Conservation (phyloP, 2,329 filamentous ascomycete genomes). For the Seiridium cupressi region DNA sequence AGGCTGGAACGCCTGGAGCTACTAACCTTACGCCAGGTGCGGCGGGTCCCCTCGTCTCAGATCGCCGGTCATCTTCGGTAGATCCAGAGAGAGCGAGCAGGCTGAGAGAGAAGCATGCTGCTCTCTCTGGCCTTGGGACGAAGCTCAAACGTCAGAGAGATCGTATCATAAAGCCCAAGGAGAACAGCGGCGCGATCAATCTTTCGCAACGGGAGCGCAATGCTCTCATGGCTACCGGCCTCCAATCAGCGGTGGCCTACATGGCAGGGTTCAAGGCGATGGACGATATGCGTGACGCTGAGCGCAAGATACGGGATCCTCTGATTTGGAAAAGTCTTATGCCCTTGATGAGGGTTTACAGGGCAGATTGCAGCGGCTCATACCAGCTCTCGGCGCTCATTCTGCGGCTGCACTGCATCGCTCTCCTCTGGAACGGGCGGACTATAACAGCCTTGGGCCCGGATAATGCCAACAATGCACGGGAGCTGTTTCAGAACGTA, state of each 20-base stretch:
- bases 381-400: slow-evolving; percentile 21
- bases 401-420: slow-evolving; percentile 27
- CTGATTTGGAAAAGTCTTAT: slow-evolving; percentile 22
- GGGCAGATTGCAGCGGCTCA: slow-evolving; percentile 21
- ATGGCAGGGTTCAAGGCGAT: slow-evolving; percentile 52
- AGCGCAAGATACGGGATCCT: slow-evolving; percentile 40
- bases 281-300: slow-evolving; percentile 41
- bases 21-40: slow-evolving; percentile 40
- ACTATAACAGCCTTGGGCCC: slow-evolving; percentile 19
- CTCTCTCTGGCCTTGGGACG: slow-evolving; percentile 41
- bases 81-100: slow-evolving; percentile 26
- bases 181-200: slow-evolving; percentile 7
- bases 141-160: slow-evolving; percentile 56
- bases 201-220: slow-evolving; percentile 22
- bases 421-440: slow-evolving; percentile 20
- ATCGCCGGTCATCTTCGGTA: slow-evolving; percentile 32
- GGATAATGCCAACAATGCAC: slow-evolving; percentile 16
- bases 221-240: slow-evolving; percentile 24
- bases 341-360: slow-evolving; percentile 20
- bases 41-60: slow-evolving; percentile 30
- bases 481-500: slow-evolving; percentile 16
- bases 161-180: slow-evolving; percentile 32
- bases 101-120: slow-evolving; percentile 34
- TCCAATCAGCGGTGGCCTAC: slow-evolving; percentile 35
- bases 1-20: slow-evolving; percentile 48